Evolutionary conservation across 2,329 filamentous ascomycete genomes (phyloP), one percentile per base, ranked within the genome.

Genomic region (Sarocladium oryzae): DNA sequence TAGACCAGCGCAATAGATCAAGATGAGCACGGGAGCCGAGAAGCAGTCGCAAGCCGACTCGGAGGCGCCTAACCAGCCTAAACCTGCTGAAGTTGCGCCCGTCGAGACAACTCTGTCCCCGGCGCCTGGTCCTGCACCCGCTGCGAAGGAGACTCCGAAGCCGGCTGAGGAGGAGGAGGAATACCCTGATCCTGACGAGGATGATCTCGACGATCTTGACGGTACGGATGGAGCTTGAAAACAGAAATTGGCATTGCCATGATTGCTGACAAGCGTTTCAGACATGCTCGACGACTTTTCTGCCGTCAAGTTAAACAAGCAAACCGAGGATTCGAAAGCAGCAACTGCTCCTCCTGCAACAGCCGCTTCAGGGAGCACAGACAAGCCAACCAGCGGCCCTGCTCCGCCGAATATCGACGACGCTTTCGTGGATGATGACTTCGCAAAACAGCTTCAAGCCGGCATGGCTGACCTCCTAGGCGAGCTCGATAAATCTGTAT

Each of bases 251-350:
- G 33, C 11, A 11, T 18, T 36, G 26, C 52, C 7, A 36, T 32
- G 16, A n/a, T 8, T 40, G 24, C 28, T 4, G 4, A n/a, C 24
- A 26, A 32, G n/a, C 8, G 16, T 56, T 57, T 41, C 38, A 92
- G 92, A 97, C 60, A 86, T 97, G 68, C 84, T 99, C 23, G 89
- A 96, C 64, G 88, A 96, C 57, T 99, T 99, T 70, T 84, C 85
- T 37, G 71, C 85, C 24, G 75, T 77, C 49, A 82, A 84, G 57
- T 60, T 84, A 13, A 62, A 65, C 13, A 49, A 54, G 51, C 59
- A 51, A 51, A 52, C 53, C 36, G 46, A 51, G 24, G 62, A 59
- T 46, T 40, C 64, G 21, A 56, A 64, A 26, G 61, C 28, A 37
- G 37, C 63, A 30, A 59, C 60, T 37, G 56, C 68, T 10, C 54